These are phyloP conservation scores for Pelargonium australe DNA, from an alignment of 441 rosid species.

Conservation along the genomic window DNA sequence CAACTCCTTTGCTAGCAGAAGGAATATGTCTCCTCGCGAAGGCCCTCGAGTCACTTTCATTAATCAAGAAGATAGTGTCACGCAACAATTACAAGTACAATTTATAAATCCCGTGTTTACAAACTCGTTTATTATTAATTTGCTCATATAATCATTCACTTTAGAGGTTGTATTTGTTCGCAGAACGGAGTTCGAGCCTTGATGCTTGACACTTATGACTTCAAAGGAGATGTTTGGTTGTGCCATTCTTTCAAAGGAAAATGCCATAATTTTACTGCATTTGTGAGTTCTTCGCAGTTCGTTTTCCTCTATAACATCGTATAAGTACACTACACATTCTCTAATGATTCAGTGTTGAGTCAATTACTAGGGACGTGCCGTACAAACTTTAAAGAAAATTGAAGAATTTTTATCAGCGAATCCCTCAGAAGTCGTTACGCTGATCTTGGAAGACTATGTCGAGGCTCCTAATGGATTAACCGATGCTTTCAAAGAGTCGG, in stretches of 20 bases:
- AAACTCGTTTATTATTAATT: background rate
- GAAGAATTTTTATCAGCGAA: constrained; percentile 16
- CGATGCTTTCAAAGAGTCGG: constrained; percentile 18
- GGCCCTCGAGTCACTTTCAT: constrained; percentile 8
- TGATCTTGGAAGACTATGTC: constrained; percentile 23
- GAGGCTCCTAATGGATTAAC: constrained; percentile 18
- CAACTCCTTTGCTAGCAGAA: constrained; percentile 61
- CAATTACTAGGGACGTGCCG: constrained; percentile 15
- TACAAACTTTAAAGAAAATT: constrained; percentile 21
- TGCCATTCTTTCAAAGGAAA: constrained; percentile 21
- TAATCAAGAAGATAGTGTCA: constrained; percentile 21
- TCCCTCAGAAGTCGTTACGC: constrained; percentile 15
- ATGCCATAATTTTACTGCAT: constrained; percentile 18
- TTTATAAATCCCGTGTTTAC: too few relatives aligned
- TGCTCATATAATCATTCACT: background rate
- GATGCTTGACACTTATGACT: constrained; percentile 25
- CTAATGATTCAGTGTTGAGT: too few relatives aligned
- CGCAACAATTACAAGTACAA: constrained; percentile 17
- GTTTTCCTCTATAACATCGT: background rate
- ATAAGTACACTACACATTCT: too few relatives aligned
- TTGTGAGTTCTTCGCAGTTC: constrained; percentile 8
- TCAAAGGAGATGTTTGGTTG: constrained; percentile 20
- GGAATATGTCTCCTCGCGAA: constrained; percentile 25
- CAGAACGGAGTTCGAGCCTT: constrained; percentile 25
- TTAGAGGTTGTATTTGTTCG: background rate